Evolutionary conservation across 2,329 filamentous ascomycete genomes (phyloP), one percentile per base, ranked within the genome.

Genomic region (Thielaviopsis cerberus): DNA sequence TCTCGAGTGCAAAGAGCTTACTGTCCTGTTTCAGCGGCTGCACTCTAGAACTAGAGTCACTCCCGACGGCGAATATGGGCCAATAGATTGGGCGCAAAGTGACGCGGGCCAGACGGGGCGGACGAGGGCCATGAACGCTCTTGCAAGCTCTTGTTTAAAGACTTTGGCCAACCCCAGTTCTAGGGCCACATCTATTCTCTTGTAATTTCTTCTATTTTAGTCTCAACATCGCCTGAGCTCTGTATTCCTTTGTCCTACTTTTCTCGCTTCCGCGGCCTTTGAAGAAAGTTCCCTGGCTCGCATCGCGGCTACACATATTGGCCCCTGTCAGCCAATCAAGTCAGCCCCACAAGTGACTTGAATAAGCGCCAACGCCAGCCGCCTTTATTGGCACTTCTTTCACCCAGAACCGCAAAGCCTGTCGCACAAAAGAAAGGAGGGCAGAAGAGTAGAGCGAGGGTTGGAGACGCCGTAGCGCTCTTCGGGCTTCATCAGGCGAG

Each of bases 261-360:
- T 56, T 17, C 23, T 2, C 22, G 13, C 17, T 45, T 23, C n/a
- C 20, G 17, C 17, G 24, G 25, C 3, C 20, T 22, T 22, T 48
- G 17, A 23, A 27, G 30, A 23, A 17, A 22, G 26, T 56, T 48
- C 25, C 26, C 34, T 56, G 54, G 48, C 17, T 27, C 26, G 34
- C 23, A 7, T 41, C 26, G 41, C 37, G 26, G 54, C 34, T 26
- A 54, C 22, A 23, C 34, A 51, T 26, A 3, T 10, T 54, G 37
- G 27, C 51, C 55, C 54, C 58, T 60, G 55, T 57, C 22, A 51
- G 54, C 58, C 58, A 60, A 60, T 60, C 54, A 54, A 56, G 34
- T 51, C 54, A 20, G 53, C 34, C 25, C 45, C 50, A 41, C 23
- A 52, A 20, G 17, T 4, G 20, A 24, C 53, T 26, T 52, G 48